Evolutionary conservation across 2,329 filamentous ascomycete species (phyloP).

Genomic region (Chaetomium strumarium): DNA sequence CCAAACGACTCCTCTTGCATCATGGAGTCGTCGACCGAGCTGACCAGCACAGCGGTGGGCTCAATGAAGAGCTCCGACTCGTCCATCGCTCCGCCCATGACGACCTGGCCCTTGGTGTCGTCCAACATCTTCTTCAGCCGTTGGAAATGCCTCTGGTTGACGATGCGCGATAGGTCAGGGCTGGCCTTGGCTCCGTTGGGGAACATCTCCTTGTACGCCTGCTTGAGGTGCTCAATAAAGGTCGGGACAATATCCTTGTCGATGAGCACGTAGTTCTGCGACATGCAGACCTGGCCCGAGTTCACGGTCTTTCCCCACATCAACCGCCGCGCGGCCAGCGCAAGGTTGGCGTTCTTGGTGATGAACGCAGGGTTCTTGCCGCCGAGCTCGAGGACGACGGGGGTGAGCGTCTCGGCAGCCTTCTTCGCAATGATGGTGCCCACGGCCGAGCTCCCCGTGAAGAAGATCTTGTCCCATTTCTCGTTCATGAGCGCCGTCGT

Average conservation of each 20-base stretch:
- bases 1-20: constrained; percentile 85
- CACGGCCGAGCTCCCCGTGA: constrained; percentile 74
- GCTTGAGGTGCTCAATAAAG: constrained; percentile 70
- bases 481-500: constrained; percentile 75
- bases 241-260: constrained; percentile 65
- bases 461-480: constrained; percentile 98
- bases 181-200: constrained; percentile 75
- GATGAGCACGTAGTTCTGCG: constrained; percentile 85
- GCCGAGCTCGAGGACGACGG: constrained; percentile 82
- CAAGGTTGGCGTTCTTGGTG: constrained; percentile 73
- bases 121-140: constrained; percentile 92
- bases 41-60: constrained; percentile 83
- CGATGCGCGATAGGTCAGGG: constrained; percentile 70
- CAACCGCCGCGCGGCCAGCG: constrained; percentile 74
- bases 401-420: constrained; percentile 82
- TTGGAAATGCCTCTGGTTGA: constrained; percentile 73
- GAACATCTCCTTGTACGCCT: constrained; percentile 69
- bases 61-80: constrained; percentile 77
- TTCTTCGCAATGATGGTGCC: constrained; percentile 86
- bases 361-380: constrained; percentile 89
- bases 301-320: constrained; percentile 86
- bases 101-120: constrained; percentile 71
- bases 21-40: constrained; percentile 68
- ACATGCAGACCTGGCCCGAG: constrained; percentile 86
- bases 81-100: constrained; percentile 81